Evolutionary conservation across 2,329 filamentous ascomycete genomes (phyloP).

Genomic region (Dothistroma septosporum): DNA sequence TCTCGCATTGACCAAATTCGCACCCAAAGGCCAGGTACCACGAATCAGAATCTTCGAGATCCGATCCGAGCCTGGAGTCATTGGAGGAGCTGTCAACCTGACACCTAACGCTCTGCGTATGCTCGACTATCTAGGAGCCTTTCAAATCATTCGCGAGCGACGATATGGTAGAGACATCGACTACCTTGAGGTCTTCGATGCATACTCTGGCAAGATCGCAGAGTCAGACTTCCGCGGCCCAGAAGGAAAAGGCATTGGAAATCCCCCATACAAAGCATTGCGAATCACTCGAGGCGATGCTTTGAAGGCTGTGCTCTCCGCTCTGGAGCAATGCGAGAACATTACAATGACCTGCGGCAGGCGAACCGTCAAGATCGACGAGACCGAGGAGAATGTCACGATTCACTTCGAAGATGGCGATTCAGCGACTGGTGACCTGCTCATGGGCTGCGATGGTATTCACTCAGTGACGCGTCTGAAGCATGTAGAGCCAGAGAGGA

Average conservation of each 20-base stretch:
- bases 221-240: conserved; percentile 42
- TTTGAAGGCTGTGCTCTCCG: conserved; percentile 41
- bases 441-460: conserved; percentile 39
- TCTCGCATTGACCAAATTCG: conserved; percentile 45
- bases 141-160: conserved; percentile 36
- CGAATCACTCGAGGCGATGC: conserved; percentile 44
- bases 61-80: conserved; percentile 43
- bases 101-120: conserved; percentile 45
- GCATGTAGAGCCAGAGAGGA: conserved; percentile 44
- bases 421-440: conserved; percentile 31
- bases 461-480: conserved; percentile 41
- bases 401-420: conserved; percentile 37
- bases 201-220: conserved; percentile 43
- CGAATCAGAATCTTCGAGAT: conserved; percentile 49
- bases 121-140: conserved; percentile 35
- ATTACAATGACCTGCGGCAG: conserved; percentile 43
- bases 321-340: conserved; percentile 39
- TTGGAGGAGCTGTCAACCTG: conserved; percentile 47
- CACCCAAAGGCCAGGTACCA: conserved; percentile 34
- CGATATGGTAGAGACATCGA: conserved; percentile 42
- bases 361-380: conserved; percentile 40
- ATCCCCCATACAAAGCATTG: conserved; percentile 42
- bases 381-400: conserved; percentile 35
- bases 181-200: conserved; percentile 45
- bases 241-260: conserved; percentile 42